phyloP scores from a whole-genome alignment of 2,329 filamentous ascomycete genomes.

The Septoria linicola region DNA sequence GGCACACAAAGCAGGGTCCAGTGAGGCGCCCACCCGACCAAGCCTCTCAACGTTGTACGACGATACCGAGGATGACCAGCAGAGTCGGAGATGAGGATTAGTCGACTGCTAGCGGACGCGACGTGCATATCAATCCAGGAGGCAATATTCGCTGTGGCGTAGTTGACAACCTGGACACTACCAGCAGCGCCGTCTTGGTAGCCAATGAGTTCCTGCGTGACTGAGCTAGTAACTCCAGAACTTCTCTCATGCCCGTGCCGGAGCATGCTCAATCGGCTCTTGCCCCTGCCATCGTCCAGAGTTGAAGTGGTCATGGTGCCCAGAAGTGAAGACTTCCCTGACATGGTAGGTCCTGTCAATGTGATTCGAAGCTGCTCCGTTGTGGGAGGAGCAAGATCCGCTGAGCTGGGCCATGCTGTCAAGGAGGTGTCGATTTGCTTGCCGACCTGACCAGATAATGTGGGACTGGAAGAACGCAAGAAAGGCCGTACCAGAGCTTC shows the following conservation, averaged over 20 bases:
- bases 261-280: conserved; percentile 80
- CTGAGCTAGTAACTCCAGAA: conserved; percentile 88
- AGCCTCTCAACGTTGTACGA: conserved; percentile 79
- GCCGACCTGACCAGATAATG: conserved; percentile 13
- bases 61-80: conserved; percentile 87
- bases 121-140: conserved; percentile 95
- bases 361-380: conserved; percentile 81
- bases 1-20: conserved; percentile 88
- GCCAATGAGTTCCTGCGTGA: conserved; percentile 89
- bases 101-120: conserved; percentile 66
- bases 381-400: conserved; percentile 20
- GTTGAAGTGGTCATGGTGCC: conserved; percentile 85
- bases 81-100: conserved; percentile 89
- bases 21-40: conserved; percentile 95
- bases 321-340: conserved; percentile 87
- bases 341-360: conserved; percentile 82
- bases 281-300: conserved; percentile 87
- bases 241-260: conserved; percentile 92
- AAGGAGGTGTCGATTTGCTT: neutral
- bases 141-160: conserved; percentile 78
- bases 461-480: conserved; percentile 31
- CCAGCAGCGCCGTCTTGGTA: conserved; percentile 53
- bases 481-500: conserved; percentile 85
- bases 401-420: conserved; percentile 16
- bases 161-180: conserved; percentile 67